A percentile compares a stretch with the other conserved stretches of the same genome.
Evolutionary conservation across 192 early-diverging fungal species (phyloP).

Genomic region (Coemansia aciculifera): DNA sequence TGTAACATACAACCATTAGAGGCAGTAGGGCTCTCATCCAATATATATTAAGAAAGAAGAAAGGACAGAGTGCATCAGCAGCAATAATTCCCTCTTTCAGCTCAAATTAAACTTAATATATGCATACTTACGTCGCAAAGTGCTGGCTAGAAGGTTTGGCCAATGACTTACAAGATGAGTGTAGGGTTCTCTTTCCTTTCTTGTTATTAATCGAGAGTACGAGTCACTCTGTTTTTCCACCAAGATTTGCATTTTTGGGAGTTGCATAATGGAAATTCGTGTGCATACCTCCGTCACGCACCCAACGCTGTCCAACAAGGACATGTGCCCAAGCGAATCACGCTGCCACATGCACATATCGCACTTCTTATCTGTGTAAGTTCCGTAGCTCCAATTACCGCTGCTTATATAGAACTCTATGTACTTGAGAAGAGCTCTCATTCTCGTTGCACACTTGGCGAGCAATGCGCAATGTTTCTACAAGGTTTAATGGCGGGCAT

Average conservation of each 20-base stretch:
- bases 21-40: not conserved
- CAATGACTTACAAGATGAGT: not conserved
- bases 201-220: not conserved
- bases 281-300: slow-evolving; percentile 1
- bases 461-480: not conserved
- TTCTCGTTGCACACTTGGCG: not conserved
- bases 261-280: not conserved
- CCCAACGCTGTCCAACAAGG: not conserved
- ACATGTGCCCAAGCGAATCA: not conserved
- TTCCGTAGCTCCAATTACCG: not conserved
- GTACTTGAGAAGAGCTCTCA: not conserved
- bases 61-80: not conserved
- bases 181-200: not conserved
- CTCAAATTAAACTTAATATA: slow-evolving; percentile 15
- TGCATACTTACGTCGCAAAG: slow-evolving; percentile 14
- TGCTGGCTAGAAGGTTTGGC: not conserved
- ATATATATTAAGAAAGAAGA: not conserved
- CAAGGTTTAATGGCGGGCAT: slow-evolving; percentile 1
- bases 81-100: not conserved
- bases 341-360: slow-evolving; percentile 7
- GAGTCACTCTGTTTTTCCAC: not conserved
- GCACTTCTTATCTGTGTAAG: not conserved
- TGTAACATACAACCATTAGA: not conserved
- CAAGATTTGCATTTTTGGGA: not conserved
- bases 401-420: not conserved